phyloP scores from a whole-genome alignment of 768 basidiomycete genomes.

The Psilocybe cyanescens region DNA sequence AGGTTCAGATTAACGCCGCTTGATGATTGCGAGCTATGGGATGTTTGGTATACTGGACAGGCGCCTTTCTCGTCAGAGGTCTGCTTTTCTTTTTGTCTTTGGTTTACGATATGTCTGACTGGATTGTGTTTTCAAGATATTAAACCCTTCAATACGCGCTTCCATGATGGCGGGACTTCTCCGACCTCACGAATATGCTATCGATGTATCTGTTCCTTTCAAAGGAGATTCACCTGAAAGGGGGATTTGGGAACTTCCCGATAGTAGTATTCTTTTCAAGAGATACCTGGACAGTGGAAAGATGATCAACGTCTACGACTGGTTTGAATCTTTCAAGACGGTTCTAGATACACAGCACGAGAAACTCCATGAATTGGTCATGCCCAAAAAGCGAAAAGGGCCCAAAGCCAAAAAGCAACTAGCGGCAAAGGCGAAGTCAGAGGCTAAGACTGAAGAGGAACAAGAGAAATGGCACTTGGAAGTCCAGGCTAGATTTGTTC shows the following conservation, averaged over 20 bases:
- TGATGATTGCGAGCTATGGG: conserved; percentile 61
- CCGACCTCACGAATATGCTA: conserved; percentile 55
- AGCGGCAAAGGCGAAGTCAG: conserved; percentile 12
- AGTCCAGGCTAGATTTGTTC: conserved; percentile 78
- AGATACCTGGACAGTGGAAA: conserved; percentile 80
- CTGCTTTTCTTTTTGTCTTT: not conserved
- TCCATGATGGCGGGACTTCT: conserved; percentile 64
- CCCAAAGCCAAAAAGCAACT: conserved; percentile 29
- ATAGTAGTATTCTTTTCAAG: conserved; percentile 76
- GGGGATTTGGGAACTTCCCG: conserved; percentile 60
- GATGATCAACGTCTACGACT: conserved; percentile 88
- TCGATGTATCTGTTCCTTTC: conserved; percentile 6
- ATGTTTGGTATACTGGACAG: conserved; percentile 73
- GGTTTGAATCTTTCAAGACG: conserved; percentile 78
- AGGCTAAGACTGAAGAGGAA: conserved; percentile 30
- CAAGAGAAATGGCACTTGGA: conserved; percentile 62
- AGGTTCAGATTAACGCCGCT: conserved; percentile 50
- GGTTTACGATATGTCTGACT: not conserved
- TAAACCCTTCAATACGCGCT: conserved; percentile 73
- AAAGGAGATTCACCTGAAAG: conserved; percentile 2
- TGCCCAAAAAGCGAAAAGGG: conserved; percentile 29
- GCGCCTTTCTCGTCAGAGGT: conserved; percentile 74
- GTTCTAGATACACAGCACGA: conserved; percentile 65
- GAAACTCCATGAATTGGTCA: conserved; percentile 22
- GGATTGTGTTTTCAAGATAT: conserved; percentile 40